Base-by-base conservation (phyloP, 1,139 yeast species). In the Kazachstania sp. region DNA sequence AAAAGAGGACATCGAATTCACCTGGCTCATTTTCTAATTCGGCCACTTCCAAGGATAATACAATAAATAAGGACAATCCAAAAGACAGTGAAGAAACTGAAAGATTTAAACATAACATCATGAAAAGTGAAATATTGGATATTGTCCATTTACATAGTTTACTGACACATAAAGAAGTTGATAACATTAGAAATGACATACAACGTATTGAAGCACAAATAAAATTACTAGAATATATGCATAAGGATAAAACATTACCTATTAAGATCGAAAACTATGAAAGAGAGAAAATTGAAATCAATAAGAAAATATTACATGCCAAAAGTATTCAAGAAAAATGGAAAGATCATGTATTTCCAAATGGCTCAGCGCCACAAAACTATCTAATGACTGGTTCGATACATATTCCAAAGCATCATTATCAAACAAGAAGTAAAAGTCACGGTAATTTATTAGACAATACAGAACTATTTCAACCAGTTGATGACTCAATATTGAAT, bases 121-220 rank as follows among this genome's bases (percentile, higher is more conserved):
- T 60, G 5, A 67, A 64, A 45, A 59, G 59, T 37, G 66, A 64
- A 45, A 51, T 69, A 13, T 43, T 59, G 51, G 72, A 58, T 58
- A 67, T 55, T 58, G 81, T 85, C 31, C 86, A 84, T 61, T 64
- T 83, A 47, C 94, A 85, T 61, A 80, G 84, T 15, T 65, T 85
- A 43, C 69, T 84, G 52, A 83, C 82, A 53, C 88, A 83, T 63
- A 75, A 80, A 49, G 90, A 85, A 61, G 68, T 80, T 44, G 69
- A 72, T 26, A 64, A 74, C 40, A 73, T 83, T 4, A 79, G 81
- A 51, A 75, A 74, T 50, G 90, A 84, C 58, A 73, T 82, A 11
- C 76, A 79, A 30, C 79, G 79, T 55, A 79, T 83, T 29, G 84
- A 81, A 57, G 73, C 82, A 1, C 81, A 79, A 54, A 67, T 80